A percentile compares a stretch with the other conserved stretches of the same genome.
Conservation (phyloP, 257 asterid species). For the Phtheirospermum japonicum region DNA sequence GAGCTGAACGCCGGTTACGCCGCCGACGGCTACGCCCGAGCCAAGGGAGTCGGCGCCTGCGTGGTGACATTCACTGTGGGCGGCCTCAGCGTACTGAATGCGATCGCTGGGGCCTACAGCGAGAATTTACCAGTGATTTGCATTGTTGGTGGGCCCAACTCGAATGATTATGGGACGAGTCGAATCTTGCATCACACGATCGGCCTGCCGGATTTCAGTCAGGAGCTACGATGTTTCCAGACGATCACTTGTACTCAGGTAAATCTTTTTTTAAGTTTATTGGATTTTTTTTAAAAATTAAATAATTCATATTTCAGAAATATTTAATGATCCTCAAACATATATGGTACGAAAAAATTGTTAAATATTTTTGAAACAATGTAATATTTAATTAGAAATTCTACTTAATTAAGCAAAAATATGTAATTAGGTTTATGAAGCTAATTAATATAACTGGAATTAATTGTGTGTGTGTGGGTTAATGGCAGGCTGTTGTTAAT, state of each 20-base stretch:
- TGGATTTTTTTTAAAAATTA: not conserved
- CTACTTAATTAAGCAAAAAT: not conserved
- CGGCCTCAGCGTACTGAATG: constrained; percentile 70
- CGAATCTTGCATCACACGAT: constrained; percentile 68
- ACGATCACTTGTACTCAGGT: constrained; percentile 72
- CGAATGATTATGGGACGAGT: constrained; percentile 67
- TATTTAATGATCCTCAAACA: too few species aligned
- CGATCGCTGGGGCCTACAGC: constrained; percentile 82
- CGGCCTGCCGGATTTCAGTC: constrained; percentile 73
- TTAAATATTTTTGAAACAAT: too few species aligned
- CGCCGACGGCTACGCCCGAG: constrained; percentile 74
- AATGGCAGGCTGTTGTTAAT: constrained; percentile 49
- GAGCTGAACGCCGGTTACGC: constrained; percentile 83
- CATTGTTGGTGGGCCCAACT: constrained; percentile 79
- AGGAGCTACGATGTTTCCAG: constrained; percentile 72
- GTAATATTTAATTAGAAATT: too few species aligned
- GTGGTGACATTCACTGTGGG: constrained; percentile 84
- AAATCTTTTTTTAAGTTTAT: not conserved
- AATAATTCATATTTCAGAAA: too few species aligned
- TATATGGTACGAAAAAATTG: too few species aligned
- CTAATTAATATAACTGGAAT: not conserved
- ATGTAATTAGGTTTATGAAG: not conserved
- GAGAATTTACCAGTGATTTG: constrained; percentile 78
- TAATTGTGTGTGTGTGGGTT: not conserved
- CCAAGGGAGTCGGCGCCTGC: constrained; percentile 74